Percentiles rank a stretch among this genome's conserved stretches.
phyloP scores from a whole-genome alignment of 202 grass and related monocot species.

The Bolboschoenoplectus hybrid region DNA sequence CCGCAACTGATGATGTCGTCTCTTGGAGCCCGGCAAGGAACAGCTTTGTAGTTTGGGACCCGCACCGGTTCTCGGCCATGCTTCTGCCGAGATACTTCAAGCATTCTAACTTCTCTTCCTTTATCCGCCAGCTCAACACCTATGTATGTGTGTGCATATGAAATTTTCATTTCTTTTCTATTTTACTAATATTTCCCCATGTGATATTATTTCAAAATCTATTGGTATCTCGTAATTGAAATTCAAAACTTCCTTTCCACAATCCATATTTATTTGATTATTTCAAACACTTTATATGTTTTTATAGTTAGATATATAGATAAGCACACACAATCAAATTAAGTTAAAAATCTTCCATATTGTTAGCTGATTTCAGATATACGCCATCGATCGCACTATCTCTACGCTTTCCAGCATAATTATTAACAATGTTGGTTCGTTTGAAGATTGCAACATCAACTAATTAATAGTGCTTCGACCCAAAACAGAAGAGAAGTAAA shows the following conservation, averaged over 20 bases:
- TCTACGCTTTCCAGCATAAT: neutral
- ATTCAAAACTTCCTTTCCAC: neutral
- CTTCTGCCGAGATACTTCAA: slow-evolving; percentile 55
- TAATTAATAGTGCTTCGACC: neutral
- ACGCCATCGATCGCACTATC: neutral
- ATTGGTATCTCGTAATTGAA: neutral
- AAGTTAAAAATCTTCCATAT: neutral
- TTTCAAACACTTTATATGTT: slow-evolving; percentile 14
- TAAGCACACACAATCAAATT: neutral
- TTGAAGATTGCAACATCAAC: slow-evolving; percentile 9
- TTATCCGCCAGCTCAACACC: slow-evolving; percentile 41
- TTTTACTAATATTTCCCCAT: neutral
- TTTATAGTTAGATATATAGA: neutral
- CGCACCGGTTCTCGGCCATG: slow-evolving; percentile 51
- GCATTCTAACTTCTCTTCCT: slow-evolving; percentile 41
- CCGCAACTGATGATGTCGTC: slow-evolving; percentile 47
- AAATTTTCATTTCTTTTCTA: neutral
- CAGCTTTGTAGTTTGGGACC: slow-evolving; percentile 56
- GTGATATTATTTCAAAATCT: neutral
- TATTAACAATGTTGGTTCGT: slow-evolving; percentile 11
- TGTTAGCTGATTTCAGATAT: neutral
- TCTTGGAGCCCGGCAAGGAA: slow-evolving; percentile 53
- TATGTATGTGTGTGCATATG: slow-evolving; percentile 38
- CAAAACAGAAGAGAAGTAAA: neutral
- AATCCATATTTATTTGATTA: neutral